These are phyloP conservation scores for Leccinum fallax DNA, from an alignment of 1,284 basidiomycete species.

Conservation along the genomic window DNA sequence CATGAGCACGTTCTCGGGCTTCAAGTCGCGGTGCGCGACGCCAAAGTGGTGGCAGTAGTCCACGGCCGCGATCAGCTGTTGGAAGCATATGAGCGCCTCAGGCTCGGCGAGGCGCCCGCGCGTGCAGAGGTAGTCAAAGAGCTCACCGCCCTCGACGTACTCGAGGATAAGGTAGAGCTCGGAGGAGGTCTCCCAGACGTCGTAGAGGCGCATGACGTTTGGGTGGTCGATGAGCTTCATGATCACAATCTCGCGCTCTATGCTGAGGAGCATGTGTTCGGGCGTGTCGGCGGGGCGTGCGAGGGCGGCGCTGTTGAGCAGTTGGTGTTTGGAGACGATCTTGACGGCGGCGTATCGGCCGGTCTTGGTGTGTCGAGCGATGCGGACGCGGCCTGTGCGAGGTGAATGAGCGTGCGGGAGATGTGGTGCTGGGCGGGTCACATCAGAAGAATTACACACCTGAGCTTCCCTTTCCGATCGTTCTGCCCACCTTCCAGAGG, in stretches of 20 bases:
- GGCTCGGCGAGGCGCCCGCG: conserved; percentile 77
- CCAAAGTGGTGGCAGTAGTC: conserved; percentile 98
- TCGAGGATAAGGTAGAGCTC: conserved; percentile 95
- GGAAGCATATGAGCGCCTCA: conserved; percentile 94
- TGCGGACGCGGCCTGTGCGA: conserved; percentile 80
- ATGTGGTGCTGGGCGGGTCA: not conserved
- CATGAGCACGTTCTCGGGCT: conserved; percentile 94
- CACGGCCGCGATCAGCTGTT: conserved; percentile 94
- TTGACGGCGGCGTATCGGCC: conserved; percentile 95
- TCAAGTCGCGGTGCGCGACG: conserved; percentile 96
- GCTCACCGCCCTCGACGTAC: conserved; percentile 96
- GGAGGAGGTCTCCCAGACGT: conserved; percentile 95
- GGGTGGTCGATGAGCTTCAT: conserved; percentile 99
- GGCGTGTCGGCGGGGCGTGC: conserved; percentile 64
- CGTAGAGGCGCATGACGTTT: conserved; percentile 92
- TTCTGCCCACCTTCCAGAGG: conserved; percentile 91
- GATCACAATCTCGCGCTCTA: conserved; percentile 97
- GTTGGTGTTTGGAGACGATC: conserved; percentile 87
- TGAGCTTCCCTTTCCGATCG: conserved; percentile 89
- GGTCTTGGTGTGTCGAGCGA: conserved; percentile 87
- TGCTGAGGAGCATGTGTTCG: conserved; percentile 72
- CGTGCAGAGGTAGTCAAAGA: conserved; percentile 93
- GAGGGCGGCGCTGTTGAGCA: conserved; percentile 64
- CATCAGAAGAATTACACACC: conserved; percentile 47
- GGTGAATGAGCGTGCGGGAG: not conserved